Percentiles rank a stretch among this genome's conserved stretches.
Conservation (phyloP, 1,284 basidiomycete species). For the Malassezia sp. region DNA sequence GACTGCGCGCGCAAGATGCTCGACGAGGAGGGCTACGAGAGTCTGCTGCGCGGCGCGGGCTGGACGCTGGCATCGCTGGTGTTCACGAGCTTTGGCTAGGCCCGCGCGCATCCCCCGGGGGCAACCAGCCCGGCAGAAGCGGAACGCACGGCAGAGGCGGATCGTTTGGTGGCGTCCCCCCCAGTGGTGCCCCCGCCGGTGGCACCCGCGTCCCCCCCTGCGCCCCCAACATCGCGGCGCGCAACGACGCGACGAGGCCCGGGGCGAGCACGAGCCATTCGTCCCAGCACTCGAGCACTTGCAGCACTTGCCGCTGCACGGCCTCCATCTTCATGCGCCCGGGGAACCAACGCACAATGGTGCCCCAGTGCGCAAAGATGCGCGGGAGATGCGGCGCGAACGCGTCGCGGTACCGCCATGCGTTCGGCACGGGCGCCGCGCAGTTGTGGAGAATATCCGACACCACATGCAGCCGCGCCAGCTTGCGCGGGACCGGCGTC, state of each 20-base stretch:
- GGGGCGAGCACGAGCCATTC: conserved; percentile 64
- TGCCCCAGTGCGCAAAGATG: conserved; percentile 33
- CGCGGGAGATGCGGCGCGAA: conserved; percentile 22
- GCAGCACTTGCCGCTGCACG: conserved; percentile 65
- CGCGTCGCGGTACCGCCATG: conserved; percentile 45
- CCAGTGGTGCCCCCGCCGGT: no score
- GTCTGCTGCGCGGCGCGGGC: conserved; percentile 35
- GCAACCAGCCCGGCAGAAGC: no score
- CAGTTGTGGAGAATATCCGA: conserved; percentile 97
- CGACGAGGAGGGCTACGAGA: conserved; percentile 42
- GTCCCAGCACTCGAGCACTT: conserved; percentile 84
- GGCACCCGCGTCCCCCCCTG: no score
- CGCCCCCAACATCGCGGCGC: no score
- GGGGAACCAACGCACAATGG: conserved; percentile 20
- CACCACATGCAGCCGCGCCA: conserved; percentile 83
- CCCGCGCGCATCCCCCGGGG: no score
- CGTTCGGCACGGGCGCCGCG: conserved; percentile 67
- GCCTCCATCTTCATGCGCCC: conserved; percentile 32
- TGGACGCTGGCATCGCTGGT: conserved; percentile 35
- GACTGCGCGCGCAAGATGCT: conserved; percentile 44
- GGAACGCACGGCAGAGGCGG: no score
- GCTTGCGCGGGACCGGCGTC: conserved; percentile 87
- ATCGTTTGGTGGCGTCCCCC: no score
- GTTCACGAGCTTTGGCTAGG: conserved; percentile 30
- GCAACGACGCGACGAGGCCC: conserved; percentile 57